These are phyloP conservation scores for Suillus subaureus DNA, from an alignment of 768 basidiomycete species.

Conservation along the genomic window DNA sequence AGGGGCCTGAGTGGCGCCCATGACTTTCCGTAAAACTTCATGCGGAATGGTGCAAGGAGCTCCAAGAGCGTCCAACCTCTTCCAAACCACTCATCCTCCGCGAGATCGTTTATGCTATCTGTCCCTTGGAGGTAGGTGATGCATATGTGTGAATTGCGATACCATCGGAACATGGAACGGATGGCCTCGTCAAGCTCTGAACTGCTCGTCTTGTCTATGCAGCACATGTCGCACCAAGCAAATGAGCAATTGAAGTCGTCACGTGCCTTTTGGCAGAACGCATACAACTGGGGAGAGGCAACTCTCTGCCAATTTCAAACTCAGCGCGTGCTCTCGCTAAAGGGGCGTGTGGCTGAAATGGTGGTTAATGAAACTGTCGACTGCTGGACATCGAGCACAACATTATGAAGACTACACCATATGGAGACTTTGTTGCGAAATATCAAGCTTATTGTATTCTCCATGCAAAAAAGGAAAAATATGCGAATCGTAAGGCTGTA, in stretches of 20 bases:
- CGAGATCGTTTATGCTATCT: conserved; percentile 4
- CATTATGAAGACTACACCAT: no score
- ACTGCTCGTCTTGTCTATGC: conserved; percentile 22
- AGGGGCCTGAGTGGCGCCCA: conserved; percentile 9
- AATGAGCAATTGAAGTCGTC: conserved; percentile 10
- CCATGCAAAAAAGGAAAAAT: no score
- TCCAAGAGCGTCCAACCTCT: conserved; percentile 13
- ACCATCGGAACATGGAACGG: conserved; percentile 16
- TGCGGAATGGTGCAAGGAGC: conserved; percentile 7
- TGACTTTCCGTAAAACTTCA: conserved; percentile 10
- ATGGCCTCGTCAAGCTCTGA: conserved; percentile 19
- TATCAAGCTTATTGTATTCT: no score
- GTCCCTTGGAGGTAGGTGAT: conserved; percentile 13
- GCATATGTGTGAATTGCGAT: conserved; percentile 14
- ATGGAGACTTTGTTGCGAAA: no score
- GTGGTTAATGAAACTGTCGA: no score
- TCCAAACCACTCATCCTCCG: conserved; percentile 12
- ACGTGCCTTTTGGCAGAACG: conserved; percentile 14
- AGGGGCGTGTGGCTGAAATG: no score
- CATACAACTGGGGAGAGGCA: no score
- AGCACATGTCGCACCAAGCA: conserved; percentile 20
- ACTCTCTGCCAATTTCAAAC: no score
- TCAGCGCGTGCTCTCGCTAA: no score
- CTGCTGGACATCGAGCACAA: no score
- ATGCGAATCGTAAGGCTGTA: no score